phyloP scores from a whole-genome alignment of 306 rosid species.

The Ziziphus jujuba region DNA sequence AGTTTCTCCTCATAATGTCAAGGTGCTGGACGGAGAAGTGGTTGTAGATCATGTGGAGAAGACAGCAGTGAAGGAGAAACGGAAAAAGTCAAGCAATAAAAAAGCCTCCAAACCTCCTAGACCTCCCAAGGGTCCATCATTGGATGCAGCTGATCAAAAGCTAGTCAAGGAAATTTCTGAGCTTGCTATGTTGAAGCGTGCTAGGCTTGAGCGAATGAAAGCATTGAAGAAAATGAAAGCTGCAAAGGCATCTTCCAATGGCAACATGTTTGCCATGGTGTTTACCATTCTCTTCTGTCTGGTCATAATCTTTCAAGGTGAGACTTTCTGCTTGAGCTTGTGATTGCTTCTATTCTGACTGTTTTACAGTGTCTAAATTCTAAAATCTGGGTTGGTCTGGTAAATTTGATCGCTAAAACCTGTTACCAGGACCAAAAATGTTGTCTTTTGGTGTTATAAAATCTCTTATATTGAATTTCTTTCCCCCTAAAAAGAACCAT shows the following conservation, averaged over 20 bases:
- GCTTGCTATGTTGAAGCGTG: slow-evolving; percentile 80
- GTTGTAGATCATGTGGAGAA: slow-evolving; percentile 33
- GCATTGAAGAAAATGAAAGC: slow-evolving; percentile 78
- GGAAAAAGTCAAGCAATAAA: slow-evolving; percentile 62
- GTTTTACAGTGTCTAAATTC: background rate
- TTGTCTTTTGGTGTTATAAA: background rate
- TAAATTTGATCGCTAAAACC: background rate
- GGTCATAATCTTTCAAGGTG: slow-evolving; percentile 81
- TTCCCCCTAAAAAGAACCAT: background rate
- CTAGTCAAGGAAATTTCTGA: slow-evolving; percentile 74
- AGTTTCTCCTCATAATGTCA: slow-evolving; percentile 32
- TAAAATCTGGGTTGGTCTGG: background rate
- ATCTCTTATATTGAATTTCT: background rate
- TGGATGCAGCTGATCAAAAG: slow-evolving; percentile 83
- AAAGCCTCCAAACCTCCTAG: slow-evolving; percentile 91
- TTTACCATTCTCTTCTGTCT: slow-evolving; percentile 77
- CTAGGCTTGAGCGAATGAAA: slow-evolving; percentile 75
- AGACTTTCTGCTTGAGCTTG: slow-evolving; percentile 16
- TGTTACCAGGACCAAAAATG: background rate
- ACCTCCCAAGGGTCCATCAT: slow-evolving; percentile 77
- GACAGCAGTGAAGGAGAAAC: slow-evolving; percentile 56
- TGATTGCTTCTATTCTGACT: background rate
- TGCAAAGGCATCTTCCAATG: slow-evolving; percentile 48
- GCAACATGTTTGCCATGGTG: slow-evolving; percentile 64
- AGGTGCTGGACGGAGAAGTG: slow-evolving; percentile 33